Conservation (phyloP, 2,329 filamentous ascomycete genomes). For the Fusarium sp. region DNA sequence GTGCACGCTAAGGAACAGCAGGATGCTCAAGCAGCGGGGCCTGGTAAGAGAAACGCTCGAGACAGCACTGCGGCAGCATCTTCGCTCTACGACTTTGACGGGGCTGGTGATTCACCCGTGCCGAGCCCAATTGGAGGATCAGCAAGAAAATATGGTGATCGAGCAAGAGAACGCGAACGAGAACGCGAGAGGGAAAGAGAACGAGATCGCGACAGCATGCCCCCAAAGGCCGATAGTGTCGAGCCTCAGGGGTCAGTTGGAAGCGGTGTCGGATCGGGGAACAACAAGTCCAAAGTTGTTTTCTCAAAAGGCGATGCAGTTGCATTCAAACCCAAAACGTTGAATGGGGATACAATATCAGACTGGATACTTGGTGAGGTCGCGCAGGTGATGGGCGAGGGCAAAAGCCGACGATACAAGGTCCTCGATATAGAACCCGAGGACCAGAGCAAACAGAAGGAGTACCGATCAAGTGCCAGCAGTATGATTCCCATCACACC, state of each 20-base stretch:
- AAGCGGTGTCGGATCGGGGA: conserved; percentile 43
- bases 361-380: conserved; percentile 84
- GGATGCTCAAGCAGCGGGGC: conserved; percentile 46
- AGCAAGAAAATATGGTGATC: conserved; percentile 49
- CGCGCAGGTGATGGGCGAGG: conserved; percentile 77
- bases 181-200: conserved; percentile 46
- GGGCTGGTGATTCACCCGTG: conserved; percentile 55
- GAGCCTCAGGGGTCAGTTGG: conserved; percentile 59
- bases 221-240: conserved; percentile 65
- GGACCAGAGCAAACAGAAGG: conserved; percentile 70
- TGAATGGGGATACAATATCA: conserved; percentile 54
- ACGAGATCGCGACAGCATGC: conserved; percentile 52
- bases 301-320: conserved; percentile 72
- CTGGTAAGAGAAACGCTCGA: conserved; percentile 42
- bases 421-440: conserved; percentile 84
- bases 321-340: conserved; percentile 69
- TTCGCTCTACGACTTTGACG: conserved; percentile 57
- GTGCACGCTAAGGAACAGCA: conserved; percentile 55
- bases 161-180: conserved; percentile 53
- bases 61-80: conserved; percentile 44
- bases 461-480: conserved; percentile 76
- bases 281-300: conserved; percentile 59
- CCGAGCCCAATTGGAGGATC: conserved; percentile 53
- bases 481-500: conserved; percentile 81
- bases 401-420: conserved; percentile 80